A percentile compares a stretch with the other conserved stretches of the same genome.
These are phyloP conservation scores for Fusarium metavorans DNA, from an alignment of 2,329 filamentous ascomycete species.

Conservation along the genomic window DNA sequence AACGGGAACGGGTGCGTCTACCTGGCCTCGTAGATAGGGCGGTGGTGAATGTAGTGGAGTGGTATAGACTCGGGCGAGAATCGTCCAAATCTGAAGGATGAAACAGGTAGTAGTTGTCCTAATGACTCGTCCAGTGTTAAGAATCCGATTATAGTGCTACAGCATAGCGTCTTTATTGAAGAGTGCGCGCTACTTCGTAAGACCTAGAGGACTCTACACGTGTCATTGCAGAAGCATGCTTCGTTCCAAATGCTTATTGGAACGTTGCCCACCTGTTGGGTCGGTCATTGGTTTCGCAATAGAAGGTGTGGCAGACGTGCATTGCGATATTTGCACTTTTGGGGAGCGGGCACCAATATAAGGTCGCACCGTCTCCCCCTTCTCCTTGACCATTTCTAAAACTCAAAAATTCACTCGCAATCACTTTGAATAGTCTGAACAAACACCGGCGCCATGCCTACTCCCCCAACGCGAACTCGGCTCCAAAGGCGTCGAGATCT, in stretches of 20 bases:
- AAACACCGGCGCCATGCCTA: no score
- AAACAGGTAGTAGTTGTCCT: no score
- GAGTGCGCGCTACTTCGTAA: no score
- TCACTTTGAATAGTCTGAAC: no score
- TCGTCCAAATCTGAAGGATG: no score
- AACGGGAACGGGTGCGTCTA: no score
- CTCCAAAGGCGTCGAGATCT: constrained; percentile 12
- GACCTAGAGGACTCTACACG: constrained; percentile 2
- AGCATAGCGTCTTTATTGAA: no score
- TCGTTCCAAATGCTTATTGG: constrained; percentile 17
- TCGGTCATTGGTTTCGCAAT: neutral
- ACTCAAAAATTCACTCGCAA: neutral
- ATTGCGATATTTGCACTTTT: neutral
- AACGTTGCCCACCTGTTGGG: neutral
- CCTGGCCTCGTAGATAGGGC: no score
- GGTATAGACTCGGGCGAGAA: no score
- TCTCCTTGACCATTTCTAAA: neutral
- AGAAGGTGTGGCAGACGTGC: neutral
- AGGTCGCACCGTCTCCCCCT: neutral
- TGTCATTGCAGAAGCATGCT: constrained; percentile 14
- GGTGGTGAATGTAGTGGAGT: no score
- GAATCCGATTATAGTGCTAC: no score
- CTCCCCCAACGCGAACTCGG: neutral
- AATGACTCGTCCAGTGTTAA: no score
- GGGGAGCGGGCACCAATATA: constrained; percentile 6